Percentiles rank a stretch among this genome's conserved stretches.
Evolutionary conservation across 768 basidiomycete species (phyloP).

Genomic region (Leccinum truebloodii): DNA sequence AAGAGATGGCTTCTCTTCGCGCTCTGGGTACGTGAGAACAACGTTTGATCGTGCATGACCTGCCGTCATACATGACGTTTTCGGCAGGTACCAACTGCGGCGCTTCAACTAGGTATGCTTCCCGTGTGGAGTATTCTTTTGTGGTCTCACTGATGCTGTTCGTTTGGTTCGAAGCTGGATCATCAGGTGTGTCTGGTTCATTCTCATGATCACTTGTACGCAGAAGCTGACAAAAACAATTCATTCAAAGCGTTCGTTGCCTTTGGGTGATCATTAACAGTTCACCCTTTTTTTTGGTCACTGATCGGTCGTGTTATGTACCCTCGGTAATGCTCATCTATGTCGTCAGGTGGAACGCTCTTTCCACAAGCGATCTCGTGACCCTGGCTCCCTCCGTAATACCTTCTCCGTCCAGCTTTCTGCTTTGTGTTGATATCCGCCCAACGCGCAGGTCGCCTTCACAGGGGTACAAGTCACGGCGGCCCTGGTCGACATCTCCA

Average conservation of each 20-base stretch:
- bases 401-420: not conserved
- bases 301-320: not conserved
- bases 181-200: slow-evolving; percentile 8
- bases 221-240: slow-evolving; percentile 4
- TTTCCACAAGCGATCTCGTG: slow-evolving; percentile 14
- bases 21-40: slow-evolving; percentile 15
- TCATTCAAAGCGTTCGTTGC: slow-evolving; percentile 9
- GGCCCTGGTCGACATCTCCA: slow-evolving; percentile 17
- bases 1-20: slow-evolving; percentile 15
- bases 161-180: slow-evolving; percentile 8
- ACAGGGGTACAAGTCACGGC: slow-evolving; percentile 4
- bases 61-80: slow-evolving; percentile 7
- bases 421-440: not conserved
- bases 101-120: slow-evolving; percentile 18
- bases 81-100: slow-evolving; percentile 17
- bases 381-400: slow-evolving; percentile 11
- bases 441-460: slow-evolving; percentile 11
- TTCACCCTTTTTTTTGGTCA: not conserved
- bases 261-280: slow-evolving; percentile 12
- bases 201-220: not conserved
- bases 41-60: not conserved
- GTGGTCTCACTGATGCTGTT: not conserved
- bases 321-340: slow-evolving; percentile 1
- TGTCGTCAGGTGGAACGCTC: slow-evolving; percentile 11
- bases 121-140: not conserved